Conservation (phyloP, 441 rosid genomes). For the Sinapis alba region DNA sequence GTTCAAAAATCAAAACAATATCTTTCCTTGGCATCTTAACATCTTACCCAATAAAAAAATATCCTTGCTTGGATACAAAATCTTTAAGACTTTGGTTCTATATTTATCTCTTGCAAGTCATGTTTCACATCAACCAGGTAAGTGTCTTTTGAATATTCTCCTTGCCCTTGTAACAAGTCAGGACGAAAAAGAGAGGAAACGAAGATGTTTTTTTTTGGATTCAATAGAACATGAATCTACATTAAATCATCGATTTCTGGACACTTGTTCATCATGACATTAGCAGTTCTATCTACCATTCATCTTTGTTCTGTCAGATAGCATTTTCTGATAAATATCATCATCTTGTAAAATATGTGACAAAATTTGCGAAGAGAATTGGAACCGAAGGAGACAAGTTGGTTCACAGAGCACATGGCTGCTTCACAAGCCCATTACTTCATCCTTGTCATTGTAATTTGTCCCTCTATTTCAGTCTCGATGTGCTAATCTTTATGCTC, state of each 20-base stretch:
- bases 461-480: constrained; percentile 23
- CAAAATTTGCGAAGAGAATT: neutral
- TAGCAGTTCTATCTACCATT: neutral
- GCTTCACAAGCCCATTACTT: constrained; percentile 17
- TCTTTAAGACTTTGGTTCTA: constrained; percentile 15
- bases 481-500: neutral
- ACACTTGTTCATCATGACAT: neutral
- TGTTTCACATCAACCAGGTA: constrained; percentile 25
- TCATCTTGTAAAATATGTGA: neutral
- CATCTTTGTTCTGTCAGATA: neutral
- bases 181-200: neutral
- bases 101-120: constrained; percentile 21
- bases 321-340: neutral
- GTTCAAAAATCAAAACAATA: neutral
- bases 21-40: constrained; percentile 3
- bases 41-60: no score
- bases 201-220: neutral
- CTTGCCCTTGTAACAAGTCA: neutral
- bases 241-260: neutral
- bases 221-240: neutral
- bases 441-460: constrained; percentile 4
- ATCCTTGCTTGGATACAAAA: constrained; percentile 16
- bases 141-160: constrained; percentile 13
- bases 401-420: constrained; percentile 29
- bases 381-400: constrained; percentile 28